Percentiles rank a stretch among this genome's conserved stretches.
These are phyloP conservation scores for Brettanomyces bruxellensis DNA, from an alignment of 805 yeast genomes.

Conservation along the genomic window DNA sequence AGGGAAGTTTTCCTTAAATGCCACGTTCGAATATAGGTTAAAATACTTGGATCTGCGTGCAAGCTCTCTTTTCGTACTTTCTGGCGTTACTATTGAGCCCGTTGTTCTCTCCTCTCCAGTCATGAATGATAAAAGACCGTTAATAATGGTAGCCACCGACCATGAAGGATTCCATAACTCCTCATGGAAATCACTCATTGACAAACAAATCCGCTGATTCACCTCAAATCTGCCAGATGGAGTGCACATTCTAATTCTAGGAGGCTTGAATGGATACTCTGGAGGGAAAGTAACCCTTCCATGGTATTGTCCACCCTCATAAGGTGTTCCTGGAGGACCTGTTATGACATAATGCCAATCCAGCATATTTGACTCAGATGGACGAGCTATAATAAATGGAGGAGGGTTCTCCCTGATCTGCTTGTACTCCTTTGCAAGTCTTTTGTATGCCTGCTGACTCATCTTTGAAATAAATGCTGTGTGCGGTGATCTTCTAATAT, in stretches of 20 bases:
- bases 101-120: conserved; percentile 79
- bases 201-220: conserved; percentile 73
- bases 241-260: conserved; percentile 79
- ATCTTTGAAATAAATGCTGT: conserved; percentile 6
- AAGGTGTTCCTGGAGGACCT: conserved; percentile 89
- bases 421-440: conserved; percentile 75
- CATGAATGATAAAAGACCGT: conserved; percentile 87
- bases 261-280: conserved; percentile 89
- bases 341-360: conserved; percentile 92
- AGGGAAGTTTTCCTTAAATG: conserved; percentile 58
- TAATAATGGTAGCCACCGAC: conserved; percentile 84
- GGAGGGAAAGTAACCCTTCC: conserved; percentile 77
- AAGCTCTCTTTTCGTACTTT: conserved; percentile 40
- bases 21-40: conserved; percentile 45
- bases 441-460: conserved; percentile 25
- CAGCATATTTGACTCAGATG: conserved; percentile 76
- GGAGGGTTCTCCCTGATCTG: conserved; percentile 71
- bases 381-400: conserved; percentile 76
- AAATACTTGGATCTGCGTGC: conserved; percentile 56
- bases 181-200: conserved; percentile 94
- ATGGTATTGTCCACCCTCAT: conserved; percentile 79
- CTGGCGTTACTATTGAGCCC: conserved; percentile 67
- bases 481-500: too few relatives aligned
- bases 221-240: conserved; percentile 84
- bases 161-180: conserved; percentile 96